These are phyloP conservation scores for Chaetomium sp. DNA, from an alignment of 2,329 filamentous ascomycete species.

Conservation along the genomic window DNA sequence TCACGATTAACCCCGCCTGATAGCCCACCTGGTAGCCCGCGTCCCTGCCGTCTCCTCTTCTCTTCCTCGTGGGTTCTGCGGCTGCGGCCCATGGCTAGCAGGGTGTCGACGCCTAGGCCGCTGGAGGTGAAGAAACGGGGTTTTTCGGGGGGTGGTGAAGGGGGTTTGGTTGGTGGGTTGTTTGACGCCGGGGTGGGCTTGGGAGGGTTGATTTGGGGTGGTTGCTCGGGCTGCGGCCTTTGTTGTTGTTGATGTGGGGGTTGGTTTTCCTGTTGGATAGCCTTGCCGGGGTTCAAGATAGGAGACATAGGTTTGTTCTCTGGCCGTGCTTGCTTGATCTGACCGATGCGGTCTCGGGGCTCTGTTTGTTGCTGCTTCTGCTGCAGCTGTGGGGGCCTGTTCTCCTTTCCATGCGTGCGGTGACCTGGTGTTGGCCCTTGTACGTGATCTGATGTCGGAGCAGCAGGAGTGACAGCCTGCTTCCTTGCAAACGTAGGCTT, in stretches of 20 bases:
- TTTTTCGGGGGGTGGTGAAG: constrained; percentile 20
- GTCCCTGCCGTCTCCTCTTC: constrained; percentile 11
- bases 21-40: too few relatives aligned
- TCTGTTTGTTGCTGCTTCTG: too few relatives aligned
- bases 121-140: constrained; percentile 32
- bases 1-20: too few relatives aligned
- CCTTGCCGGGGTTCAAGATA: too few relatives aligned
- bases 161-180: neutral
- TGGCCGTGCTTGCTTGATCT: too few relatives aligned
- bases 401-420: too few relatives aligned
- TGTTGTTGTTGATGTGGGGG: too few relatives aligned
- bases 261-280: neutral
- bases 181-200: neutral
- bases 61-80: constrained; percentile 28
- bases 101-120: constrained; percentile 22
- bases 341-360: too few relatives aligned
- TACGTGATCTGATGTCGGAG: too few relatives aligned
- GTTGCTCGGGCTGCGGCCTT: too few relatives aligned
- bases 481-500: neutral
- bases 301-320: neutral
- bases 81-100: constrained; percentile 27
- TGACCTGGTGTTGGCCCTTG: too few relatives aligned
- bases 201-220: neutral
- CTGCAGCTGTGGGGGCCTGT: too few relatives aligned
- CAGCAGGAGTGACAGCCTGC: neutral